Base-by-base conservation (phyloP, 2,329 filamentous ascomycete species). In the Pseudogymnoascus sp. region DNA sequence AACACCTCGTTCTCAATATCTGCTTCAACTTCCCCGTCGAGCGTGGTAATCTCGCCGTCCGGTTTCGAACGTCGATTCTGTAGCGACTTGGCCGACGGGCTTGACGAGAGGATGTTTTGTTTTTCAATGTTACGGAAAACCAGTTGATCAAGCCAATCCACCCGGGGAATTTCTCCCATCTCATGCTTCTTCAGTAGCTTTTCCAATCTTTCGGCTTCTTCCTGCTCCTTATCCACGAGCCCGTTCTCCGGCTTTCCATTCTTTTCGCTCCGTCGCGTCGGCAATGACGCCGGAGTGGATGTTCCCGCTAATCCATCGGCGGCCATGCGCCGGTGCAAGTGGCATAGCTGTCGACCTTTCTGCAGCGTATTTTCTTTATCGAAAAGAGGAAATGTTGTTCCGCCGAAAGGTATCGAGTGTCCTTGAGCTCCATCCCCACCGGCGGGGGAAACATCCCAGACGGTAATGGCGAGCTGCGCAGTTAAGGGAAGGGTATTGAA, bases 151-250 rank as follows among this genome's bases (percentile, higher is more conserved):
- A 99, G 83, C 95, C 94, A 99, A 69, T 95, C 91, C 58, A 96
- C 89, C 14, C 92, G 85, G 0, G 91, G 87, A 26, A 99, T 93
- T 73, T 99, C 94, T 16, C 92, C 92, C 89, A 97, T 95, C 72
- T 99, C 95, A 72, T 97, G 94, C 75, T 96, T 96, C 76, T 99
- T 99, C 72, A 99, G 89, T 21, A 97, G 75, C 61, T 86, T 88
- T 71, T 97, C 92, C 68, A 99, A 83, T 16, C 94, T 83, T 69
- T 97, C 92, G 65, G 97, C 82, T 74, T 99, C 94, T 61, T 91
- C 86, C n/a, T 78, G 78, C 64, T 95, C 86, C 68, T 88, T 88
- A 63, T 89, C 85, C n/a, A 84, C 77, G 0, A 78, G 73, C 75
- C 73, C 41, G 75, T 76, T 59, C 77, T 77, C 78, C 43, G 78